These are phyloP conservation scores for Nicotiana benthamiana DNA, from an alignment of 257 asterid genomes.

Conservation along the genomic window DNA sequence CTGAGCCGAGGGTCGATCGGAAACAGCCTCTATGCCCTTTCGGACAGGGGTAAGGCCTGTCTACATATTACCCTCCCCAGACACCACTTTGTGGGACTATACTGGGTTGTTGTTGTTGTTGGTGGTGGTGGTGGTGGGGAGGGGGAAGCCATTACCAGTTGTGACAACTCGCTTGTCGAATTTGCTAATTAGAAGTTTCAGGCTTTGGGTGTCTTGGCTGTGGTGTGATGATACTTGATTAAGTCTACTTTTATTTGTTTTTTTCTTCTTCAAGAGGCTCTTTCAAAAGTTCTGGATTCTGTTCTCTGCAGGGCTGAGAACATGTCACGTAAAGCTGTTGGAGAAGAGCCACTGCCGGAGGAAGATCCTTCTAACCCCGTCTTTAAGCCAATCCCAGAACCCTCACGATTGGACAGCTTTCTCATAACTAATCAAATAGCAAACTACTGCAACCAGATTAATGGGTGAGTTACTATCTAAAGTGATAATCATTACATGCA, in stretches of 20 bases:
- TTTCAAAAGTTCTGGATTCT: not conserved
- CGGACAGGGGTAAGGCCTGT: too few relatives aligned
- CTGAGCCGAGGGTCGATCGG: too few relatives aligned
- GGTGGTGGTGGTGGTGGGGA: not conserved
- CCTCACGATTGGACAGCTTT: slow-evolving; percentile 89
- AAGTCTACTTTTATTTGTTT: not conserved
- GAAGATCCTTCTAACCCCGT: slow-evolving; percentile 87
- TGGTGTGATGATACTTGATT: not conserved
- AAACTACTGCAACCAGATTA: slow-evolving; percentile 92
- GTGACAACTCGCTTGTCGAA: not conserved
- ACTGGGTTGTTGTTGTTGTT: too few relatives aligned
- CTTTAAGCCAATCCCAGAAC: slow-evolving; percentile 89
- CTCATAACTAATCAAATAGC: slow-evolving; percentile 81
- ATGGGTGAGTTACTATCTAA: slow-evolving; percentile 46
- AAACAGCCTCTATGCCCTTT: too few relatives aligned
- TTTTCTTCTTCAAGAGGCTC: not conserved
- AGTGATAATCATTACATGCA: not conserved
- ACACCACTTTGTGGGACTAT: too few relatives aligned
- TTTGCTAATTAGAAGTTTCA: not conserved
- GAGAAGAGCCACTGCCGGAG: slow-evolving; percentile 93
- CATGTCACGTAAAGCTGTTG: slow-evolving; percentile 65
- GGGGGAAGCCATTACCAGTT: not conserved
- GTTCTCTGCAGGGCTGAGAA: slow-evolving; percentile 60
- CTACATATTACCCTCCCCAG: too few relatives aligned
- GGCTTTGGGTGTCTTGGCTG: not conserved